phyloP scores from a whole-genome alignment of 169 alveolate species.

The Cryptosporidium baileyi region DNA sequence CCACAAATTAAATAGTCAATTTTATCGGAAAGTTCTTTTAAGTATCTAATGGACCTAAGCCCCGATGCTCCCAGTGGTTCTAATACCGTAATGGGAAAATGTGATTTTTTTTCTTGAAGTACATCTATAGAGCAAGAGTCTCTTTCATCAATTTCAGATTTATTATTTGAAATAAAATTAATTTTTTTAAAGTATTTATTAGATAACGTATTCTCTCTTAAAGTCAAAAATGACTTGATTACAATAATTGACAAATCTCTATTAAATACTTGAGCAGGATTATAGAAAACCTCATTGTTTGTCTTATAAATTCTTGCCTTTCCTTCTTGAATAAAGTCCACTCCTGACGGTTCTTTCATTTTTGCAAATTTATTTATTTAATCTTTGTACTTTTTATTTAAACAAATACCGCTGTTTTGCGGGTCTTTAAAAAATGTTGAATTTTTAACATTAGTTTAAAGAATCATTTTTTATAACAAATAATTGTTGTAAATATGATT shows the following conservation, averaged over 20 bases:
- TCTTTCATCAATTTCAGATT: neutral
- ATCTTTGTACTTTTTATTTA: no score
- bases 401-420: no score
- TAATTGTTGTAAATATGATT: constrained; percentile 87
- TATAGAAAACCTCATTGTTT: constrained; percentile 80
- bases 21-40: constrained; percentile 79
- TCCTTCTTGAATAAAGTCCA: constrained; percentile 78
- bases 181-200: neutral
- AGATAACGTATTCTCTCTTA: neutral
- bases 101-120: neutral
- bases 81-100: constrained; percentile 66
- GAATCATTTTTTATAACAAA: neutral
- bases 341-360: neutral
- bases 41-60: constrained; percentile 85
- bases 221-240: constrained; percentile 31
- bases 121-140: neutral
- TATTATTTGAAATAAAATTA: neutral
- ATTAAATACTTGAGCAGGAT: constrained; percentile 92
- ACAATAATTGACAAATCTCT: constrained; percentile 85
- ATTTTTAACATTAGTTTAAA: neutral
- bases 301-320: constrained; percentile 77
- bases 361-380: neutral
- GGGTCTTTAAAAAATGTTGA: no score
- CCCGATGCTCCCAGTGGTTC: constrained; percentile 90
- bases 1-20: constrained; percentile 80